Base-by-base conservation (phyloP, 2,329 filamentous ascomycete genomes). In the Coniella lustricola region DNA sequence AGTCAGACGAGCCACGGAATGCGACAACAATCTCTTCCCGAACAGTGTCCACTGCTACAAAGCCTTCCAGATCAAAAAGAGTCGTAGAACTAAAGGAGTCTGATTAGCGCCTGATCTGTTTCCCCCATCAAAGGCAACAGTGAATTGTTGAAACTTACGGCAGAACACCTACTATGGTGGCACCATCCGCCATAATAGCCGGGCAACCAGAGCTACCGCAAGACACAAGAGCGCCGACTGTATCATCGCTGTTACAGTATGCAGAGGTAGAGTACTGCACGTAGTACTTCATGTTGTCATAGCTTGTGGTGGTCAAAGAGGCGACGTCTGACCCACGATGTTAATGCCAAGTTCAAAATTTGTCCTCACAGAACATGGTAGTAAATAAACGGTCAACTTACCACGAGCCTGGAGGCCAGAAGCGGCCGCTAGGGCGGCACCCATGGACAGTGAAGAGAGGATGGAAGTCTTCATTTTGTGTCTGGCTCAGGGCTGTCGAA, bases 11-110 rank as follows among this genome's bases (percentile, higher is more conserved):
- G 55, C 84, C 83, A 35, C 80, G 75, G 64, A 82, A 71, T 29
- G 78, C 70, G 36, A 84, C 60, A 41, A 85, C 75, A 51, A 86
- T 79, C 49, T 77, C 67, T 47, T 69, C 56, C 54, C 68, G 71
- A 20, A 59, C 60, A 16, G 66, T 54, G 59, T 83, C 79, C 18
- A 71, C 63, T 21, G 73, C 70, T 18, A 81, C 67, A 49, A 76
- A 76, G 49, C 74, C 77, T 32, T 70, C 62, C 38, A 74, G 67
- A 49, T 64, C 51, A 49, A 59, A 57, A 18, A 59, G 4, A 51
- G 58, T 43, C 4, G 39, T 38, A 16, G 55, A 53, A 5, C 52
- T 56, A 41, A 13, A 12, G 21, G 3, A 17, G 16, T 29, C n/a
- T 12, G n/a, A 2, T 40, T 12, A 47, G 37, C n/a, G 17, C 14